These are phyloP conservation scores for Theileria orientalis DNA, from an alignment of 169 alveolate species.

Conservation along the genomic window DNA sequence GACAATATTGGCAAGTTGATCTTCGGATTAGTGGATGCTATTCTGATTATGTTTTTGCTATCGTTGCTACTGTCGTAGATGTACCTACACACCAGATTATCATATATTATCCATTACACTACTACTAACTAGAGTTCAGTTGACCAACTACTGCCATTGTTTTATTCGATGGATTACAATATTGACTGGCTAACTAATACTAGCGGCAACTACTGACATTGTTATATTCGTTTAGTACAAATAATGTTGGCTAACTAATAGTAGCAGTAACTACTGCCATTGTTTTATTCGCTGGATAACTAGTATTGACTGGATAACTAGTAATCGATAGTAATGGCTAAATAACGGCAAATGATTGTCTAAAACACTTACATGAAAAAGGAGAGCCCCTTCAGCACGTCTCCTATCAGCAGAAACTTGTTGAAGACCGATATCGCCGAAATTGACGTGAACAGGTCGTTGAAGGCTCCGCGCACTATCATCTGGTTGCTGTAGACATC, in stretches of 20 bases:
- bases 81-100: too few species aligned
- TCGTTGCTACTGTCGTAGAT: slow-evolving; percentile 46
- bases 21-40: slow-evolving; percentile 40
- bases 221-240: too few species aligned
- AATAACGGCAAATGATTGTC: too few species aligned
- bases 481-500: slow-evolving; percentile 28
- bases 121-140: background rate
- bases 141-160: slow-evolving; percentile 1
- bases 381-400: slow-evolving; percentile 43
- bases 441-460: slow-evolving; percentile 52
- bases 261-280: too few species aligned
- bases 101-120: background rate
- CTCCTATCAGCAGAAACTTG: slow-evolving; percentile 57
- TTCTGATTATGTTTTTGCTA: slow-evolving; percentile 36
- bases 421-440: slow-evolving; percentile 53
- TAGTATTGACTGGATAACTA: too few species aligned
- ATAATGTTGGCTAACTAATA: too few species aligned
- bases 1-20: slow-evolving; percentile 49
- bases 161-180: too few species aligned
- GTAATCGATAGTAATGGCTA: too few species aligned
- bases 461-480: slow-evolving; percentile 65
- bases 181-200: too few species aligned
- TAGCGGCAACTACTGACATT: too few species aligned
- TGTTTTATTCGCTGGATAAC: too few species aligned
- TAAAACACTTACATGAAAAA: slow-evolving; percentile 64